Conservation (phyloP, 2,329 filamentous ascomycete species). For the Arthrobotrys pseudoclavata region DNA sequence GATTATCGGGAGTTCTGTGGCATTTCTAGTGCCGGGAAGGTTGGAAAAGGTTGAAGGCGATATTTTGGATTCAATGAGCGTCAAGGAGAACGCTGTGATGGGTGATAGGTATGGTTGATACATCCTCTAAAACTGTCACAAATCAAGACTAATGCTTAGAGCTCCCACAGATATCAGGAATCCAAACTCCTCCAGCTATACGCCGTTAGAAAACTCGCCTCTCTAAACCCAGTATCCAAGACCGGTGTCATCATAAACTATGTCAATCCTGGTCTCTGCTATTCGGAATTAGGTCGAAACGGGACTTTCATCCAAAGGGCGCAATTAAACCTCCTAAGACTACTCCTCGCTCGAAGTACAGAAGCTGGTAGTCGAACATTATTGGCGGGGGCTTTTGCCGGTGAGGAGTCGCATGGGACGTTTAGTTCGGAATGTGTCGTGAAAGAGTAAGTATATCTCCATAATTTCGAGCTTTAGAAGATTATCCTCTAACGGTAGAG, state of each 20-base stretch:
- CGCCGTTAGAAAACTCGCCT: conserved; percentile 51
- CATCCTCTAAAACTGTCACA: no score
- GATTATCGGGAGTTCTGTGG: conserved; percentile 65
- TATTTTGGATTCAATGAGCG: conserved; percentile 54
- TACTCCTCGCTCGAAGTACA: conserved; percentile 62
- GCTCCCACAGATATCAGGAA: conserved; percentile 42
- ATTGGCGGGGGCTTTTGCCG: conserved; percentile 62
- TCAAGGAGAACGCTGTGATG: conserved; percentile 29
- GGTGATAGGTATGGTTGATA: neutral
- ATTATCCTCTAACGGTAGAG: neutral
- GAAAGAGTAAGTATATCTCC: conserved; percentile 61
- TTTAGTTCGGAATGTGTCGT: conserved; percentile 60
- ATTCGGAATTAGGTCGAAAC: conserved; percentile 56
- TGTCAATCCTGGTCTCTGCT: conserved; percentile 60
- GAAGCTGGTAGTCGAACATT: conserved; percentile 64
- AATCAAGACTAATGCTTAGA: neutral
- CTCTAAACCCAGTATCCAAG: conserved; percentile 18
- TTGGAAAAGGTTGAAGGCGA: conserved; percentile 41
- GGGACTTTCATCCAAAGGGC: conserved; percentile 20
- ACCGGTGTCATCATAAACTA: conserved; percentile 60
- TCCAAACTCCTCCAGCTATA: conserved; percentile 61
- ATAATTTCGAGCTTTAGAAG: neutral
- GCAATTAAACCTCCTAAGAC: conserved; percentile 13
- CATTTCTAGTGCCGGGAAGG: conserved; percentile 65
- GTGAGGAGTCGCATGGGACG: conserved; percentile 61